Base-by-base conservation (phyloP, 2,329 filamentous ascomycete genomes). In the Fusarium hainanense region DNA sequence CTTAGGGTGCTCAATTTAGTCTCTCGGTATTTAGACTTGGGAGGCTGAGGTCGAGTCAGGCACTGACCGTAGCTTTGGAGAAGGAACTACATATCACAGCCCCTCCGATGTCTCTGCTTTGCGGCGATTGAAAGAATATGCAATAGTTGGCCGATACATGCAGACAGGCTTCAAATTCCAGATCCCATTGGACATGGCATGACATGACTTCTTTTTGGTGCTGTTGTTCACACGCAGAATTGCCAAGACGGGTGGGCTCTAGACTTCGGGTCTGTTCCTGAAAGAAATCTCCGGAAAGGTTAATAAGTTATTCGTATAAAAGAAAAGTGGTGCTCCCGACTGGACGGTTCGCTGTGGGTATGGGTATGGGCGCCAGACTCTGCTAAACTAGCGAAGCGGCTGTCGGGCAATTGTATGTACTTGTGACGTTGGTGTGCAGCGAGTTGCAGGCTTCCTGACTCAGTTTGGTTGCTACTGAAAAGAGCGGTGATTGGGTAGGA, bases 281-380 rank as follows among this genome's bases (percentile, higher is more conserved):
- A 48, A 57, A 65, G 54, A 68, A 68, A 61, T 71, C 68, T 69
- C 65, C 63, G 68, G 48, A 23, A 60, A 46, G 54, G 68, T 71
- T 70, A 52, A 52, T 71, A 42, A 52, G 49, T 41, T 52, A 65
- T 71, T 62, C 64, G 55, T 65, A 69, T 71, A 54, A 42, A 20
- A 52, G 23, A 48, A 58, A 66, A 66, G 64, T 52, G 64, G 55
- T 54, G 48, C 68, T 58, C 64, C 71, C 71, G 68, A 58, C 62
- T 62, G 68, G 54, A 58, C 57, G 71, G 71, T 74, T 74, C 70
- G 52, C n/a, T 47, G 71, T 74, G 69, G 71, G 40, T 65, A 67
- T 74, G 69, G 71, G 37, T 64, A 67, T 71, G 46, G 49, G 40
- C 57, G 49, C 30, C 64, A 63, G 48, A 64, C 30, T 59, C 48